Evolutionary conservation across 257 asterid species (phyloP).

Genomic region (Petrea volubilis): DNA sequence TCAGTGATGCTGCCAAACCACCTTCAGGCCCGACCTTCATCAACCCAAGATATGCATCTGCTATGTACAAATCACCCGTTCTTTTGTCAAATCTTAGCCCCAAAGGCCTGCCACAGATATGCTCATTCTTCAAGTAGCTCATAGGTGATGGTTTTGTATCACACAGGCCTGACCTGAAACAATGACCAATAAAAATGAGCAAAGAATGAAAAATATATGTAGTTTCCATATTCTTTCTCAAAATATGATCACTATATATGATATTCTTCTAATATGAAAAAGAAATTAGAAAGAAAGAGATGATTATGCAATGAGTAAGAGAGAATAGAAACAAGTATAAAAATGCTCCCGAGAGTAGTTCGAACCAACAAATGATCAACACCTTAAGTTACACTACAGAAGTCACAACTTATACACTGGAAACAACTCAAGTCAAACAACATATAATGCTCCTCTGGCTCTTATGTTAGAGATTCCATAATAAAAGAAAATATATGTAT

Average conservation of each 20-base stretch:
- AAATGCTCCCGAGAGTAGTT: too few relatives aligned
- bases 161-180: constrained; percentile 70
- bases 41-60: constrained; percentile 93
- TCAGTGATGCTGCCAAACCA: constrained; percentile 75
- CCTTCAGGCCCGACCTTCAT: constrained; percentile 97
- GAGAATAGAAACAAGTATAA: not conserved
- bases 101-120: constrained; percentile 96
- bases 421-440: too few relatives aligned
- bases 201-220: not conserved
- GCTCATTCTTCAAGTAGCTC: constrained; percentile 77
- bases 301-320: not conserved
- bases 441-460: too few relatives aligned
- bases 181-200: not conserved
- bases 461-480: too few relatives aligned
- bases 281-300: not conserved
- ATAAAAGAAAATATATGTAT: too few relatives aligned
- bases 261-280: not conserved
- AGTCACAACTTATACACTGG: too few relatives aligned
- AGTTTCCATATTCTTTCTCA: not conserved
- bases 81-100: constrained; percentile 81
- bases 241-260: not conserved
- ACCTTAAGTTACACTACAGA: not conserved
- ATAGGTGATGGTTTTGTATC: constrained; percentile 63
- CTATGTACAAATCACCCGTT: constrained; percentile 86
- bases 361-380: not conserved